A percentile compares a stretch with the other conserved stretches of the same genome.
These are phyloP conservation scores for Xylaria flabelliformis DNA, from an alignment of 495 filamentous ascomycete genomes.

Conservation along the genomic window DNA sequence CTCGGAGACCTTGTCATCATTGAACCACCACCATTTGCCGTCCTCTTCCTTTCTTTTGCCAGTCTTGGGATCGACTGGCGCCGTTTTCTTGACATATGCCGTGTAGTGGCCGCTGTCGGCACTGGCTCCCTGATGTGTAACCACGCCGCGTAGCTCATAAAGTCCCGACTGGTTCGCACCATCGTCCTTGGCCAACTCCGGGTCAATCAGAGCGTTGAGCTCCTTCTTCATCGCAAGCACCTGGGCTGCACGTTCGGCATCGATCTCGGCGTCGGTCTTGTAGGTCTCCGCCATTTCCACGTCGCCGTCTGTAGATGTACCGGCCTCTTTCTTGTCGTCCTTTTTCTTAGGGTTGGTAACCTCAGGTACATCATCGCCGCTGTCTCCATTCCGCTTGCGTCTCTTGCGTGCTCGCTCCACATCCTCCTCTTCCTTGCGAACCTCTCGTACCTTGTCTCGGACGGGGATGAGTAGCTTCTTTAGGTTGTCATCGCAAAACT, in stretches of 20 bases:
- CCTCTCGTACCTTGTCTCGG: conserved; percentile 92
- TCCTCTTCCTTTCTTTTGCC: conserved; percentile 80
- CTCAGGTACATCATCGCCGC: conserved; percentile 58
- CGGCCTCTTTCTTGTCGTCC: conserved; percentile 32
- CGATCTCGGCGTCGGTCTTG: conserved; percentile 93
- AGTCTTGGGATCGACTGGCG: conserved; percentile 65
- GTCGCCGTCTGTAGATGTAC: conserved; percentile 60
- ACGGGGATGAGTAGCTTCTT: conserved; percentile 83
- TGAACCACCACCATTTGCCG: conserved; percentile 99
- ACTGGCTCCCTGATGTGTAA: conserved; percentile 97
- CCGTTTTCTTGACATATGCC: conserved; percentile 92
- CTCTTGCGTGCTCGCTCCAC: conserved; percentile 86
- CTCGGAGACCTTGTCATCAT: conserved; percentile 96
- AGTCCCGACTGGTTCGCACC: conserved; percentile 90
- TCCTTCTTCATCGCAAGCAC: conserved; percentile 84
- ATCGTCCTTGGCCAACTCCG: conserved; percentile 72
- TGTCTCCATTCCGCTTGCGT: conserved; percentile 75
- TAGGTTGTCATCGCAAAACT: conserved; percentile 93
- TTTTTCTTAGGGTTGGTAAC: conserved; percentile 42
- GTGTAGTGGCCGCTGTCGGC: conserved; percentile 99
- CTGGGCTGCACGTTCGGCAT: conserved; percentile 77
- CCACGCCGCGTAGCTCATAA: conserved; percentile 91
- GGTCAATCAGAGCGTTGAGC: conserved; percentile 74
- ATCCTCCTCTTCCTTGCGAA: conserved; percentile 93
- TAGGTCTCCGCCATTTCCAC: conserved; percentile 74